Conservation (phyloP, 108 stramenopile species). For the Skeletonema tropicum region DNA sequence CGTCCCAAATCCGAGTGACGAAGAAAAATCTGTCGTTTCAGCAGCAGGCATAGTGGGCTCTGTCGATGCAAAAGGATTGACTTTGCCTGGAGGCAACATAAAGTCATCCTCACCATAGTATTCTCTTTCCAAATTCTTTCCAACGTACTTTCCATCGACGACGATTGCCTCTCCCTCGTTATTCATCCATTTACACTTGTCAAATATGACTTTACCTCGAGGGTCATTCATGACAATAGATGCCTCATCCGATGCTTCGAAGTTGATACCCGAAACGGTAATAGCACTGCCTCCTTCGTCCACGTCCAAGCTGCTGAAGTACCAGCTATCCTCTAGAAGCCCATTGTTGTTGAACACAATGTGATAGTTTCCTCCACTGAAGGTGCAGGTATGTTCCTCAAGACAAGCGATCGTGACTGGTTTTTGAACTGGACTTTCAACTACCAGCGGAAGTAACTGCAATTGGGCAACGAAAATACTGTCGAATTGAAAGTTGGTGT, state of each 20-base stretch:
- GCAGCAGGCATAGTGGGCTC: not conserved
- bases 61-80: not conserved
- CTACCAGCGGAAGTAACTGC: not conserved
- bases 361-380: not conserved
- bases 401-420: not conserved
- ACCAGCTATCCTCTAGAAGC: not conserved
- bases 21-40: not conserved
- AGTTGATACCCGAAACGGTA: constrained; percentile 30
- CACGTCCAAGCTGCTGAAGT: not conserved
- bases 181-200: constrained; percentile 22
- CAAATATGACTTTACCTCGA: constrained; percentile 31
- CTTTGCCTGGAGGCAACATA: not conserved
- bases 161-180: constrained; percentile 29
- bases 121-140: not conserved
- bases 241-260: constrained; percentile 20
- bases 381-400: not conserved
- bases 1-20: not conserved
- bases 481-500: not conserved
- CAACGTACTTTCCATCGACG: constrained; percentile 34
- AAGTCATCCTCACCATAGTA: not conserved
- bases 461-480: not conserved
- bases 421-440: not conserved
- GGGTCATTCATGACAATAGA: constrained; percentile 48
- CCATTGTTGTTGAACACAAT: not conserved
- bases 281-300: not conserved